Evolutionary conservation across 805 yeast species (phyloP).

Genomic region (Candida berthetii): DNA sequence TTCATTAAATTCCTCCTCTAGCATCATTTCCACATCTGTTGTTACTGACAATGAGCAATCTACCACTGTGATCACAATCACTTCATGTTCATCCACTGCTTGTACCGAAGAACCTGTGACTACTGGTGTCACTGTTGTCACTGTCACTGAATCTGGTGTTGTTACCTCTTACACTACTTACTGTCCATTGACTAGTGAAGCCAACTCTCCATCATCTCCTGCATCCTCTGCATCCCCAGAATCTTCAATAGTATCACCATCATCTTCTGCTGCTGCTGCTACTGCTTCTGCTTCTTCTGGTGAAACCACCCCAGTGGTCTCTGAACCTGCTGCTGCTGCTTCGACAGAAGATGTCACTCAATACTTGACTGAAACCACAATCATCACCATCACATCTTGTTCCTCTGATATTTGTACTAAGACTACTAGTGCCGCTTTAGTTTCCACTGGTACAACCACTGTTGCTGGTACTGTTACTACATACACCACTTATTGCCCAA

Average conservation of each 20-base stretch:
- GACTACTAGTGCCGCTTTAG: slow-evolving; percentile 17
- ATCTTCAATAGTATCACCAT: no score
- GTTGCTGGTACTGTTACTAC: no score
- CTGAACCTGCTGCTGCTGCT: slow-evolving; percentile 10
- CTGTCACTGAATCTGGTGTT: not conserved
- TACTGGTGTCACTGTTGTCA: not conserved
- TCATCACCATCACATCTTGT: slow-evolving; percentile 22
- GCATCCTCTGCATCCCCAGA: no score
- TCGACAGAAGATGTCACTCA: slow-evolving; percentile 13
- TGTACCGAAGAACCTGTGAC: not conserved
- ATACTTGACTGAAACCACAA: slow-evolving; percentile 16
- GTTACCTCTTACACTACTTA: not conserved
- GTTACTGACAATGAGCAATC: not conserved
- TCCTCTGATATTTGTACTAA: slow-evolving; percentile 6
- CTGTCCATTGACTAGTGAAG: not conserved
- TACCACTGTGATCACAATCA: not conserved
- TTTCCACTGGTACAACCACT: slow-evolving; percentile 22
- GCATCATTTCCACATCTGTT: not conserved
- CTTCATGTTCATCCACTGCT: not conserved
- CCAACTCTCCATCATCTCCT: no score
- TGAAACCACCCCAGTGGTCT: slow-evolving; percentile 7
- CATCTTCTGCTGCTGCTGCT: slow-evolving; percentile 12
- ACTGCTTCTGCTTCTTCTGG: slow-evolving; percentile 7
- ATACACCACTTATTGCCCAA: no score
- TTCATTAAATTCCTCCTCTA: no score